A percentile compares a stretch with the other conserved stretches of the same genome.
phyloP scores from a whole-genome alignment of 805 yeast genomes.

The Candida parachauliodes region DNA sequence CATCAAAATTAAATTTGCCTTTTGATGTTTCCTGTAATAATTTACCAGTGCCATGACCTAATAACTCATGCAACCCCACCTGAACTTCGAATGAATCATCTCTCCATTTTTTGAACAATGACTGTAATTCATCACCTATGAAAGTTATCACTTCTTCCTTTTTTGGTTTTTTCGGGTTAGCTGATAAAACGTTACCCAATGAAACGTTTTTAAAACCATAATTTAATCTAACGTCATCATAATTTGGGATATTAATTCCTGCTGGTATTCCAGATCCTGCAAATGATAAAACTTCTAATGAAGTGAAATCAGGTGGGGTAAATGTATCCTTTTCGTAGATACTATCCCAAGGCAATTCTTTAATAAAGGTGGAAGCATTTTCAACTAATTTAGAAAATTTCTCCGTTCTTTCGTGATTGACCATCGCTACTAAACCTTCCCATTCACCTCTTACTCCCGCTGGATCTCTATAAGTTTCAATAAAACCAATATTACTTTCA shows the following conservation, averaged over 20 bases:
- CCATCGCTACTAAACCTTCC: conserved; percentile 90
- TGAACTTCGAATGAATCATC: conserved; percentile 87
- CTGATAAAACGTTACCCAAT: conserved; percentile 77
- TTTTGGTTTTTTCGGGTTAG: conserved; percentile 59
- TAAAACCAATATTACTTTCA: conserved; percentile 80
- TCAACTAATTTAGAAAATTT: conserved; percentile 70
- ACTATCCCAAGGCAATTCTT: conserved; percentile 71
- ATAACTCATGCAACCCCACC: conserved; percentile 87
- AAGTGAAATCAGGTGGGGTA: conserved; percentile 90
- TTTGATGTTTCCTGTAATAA: conserved; percentile 54
- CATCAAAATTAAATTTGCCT: conserved; percentile 71
- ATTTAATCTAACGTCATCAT: conserved; percentile 81
- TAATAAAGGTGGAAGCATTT: conserved; percentile 62
- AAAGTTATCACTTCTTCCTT: conserved; percentile 69
- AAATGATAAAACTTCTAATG: conserved; percentile 83
- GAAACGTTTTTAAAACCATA: conserved; percentile 89
- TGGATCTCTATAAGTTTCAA: conserved; percentile 91
- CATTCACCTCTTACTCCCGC: conserved; percentile 90
- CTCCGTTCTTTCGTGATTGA: conserved; percentile 79
- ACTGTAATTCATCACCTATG: conserved; percentile 49
- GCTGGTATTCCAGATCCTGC: conserved; percentile 91
- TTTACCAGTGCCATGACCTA: conserved; percentile 92
- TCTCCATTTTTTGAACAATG: conserved; percentile 63
- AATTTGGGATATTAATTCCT: conserved; percentile 90
- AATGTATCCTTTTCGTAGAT: conserved; percentile 79